A percentile compares a stretch with the other conserved stretches of the same genome.
phyloP scores from a whole-genome alignment of 208 protist genomes.

The Acanthamoeba castellanii region DNA sequence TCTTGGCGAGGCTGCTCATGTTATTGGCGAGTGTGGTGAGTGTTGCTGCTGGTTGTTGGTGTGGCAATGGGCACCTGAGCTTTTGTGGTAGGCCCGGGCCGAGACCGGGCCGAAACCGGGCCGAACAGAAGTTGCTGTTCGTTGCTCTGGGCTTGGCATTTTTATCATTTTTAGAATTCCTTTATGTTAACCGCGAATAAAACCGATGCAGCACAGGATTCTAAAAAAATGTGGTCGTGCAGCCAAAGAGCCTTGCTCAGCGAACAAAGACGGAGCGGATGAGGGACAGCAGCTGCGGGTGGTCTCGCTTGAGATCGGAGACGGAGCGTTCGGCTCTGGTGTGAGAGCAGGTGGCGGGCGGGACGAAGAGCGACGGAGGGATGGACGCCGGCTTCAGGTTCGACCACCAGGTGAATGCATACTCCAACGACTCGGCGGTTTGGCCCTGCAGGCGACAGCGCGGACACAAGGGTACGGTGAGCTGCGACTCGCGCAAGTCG shows the following conservation, averaged over 20 bases:
- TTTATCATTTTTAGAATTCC: no score
- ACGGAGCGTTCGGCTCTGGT: neutral
- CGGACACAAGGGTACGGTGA: neutral
- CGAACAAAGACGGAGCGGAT: neutral
- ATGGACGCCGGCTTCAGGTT: neutral
- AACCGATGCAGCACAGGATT: no score
- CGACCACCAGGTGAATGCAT: neutral
- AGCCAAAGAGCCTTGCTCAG: no score
- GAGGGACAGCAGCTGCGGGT: neutral
- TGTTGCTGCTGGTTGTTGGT: neutral
- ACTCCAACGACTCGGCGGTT: neutral
- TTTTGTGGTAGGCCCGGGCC: neutral
- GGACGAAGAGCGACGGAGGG: neutral
- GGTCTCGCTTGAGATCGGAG: neutral
- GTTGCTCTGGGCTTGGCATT: neutral
- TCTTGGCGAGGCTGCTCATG: conserved; percentile 1
- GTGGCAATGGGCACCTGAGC: neutral
- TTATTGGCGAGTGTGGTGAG: neutral
- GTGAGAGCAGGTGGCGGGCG: neutral
- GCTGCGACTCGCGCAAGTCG: neutral
- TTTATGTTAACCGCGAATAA: no score
- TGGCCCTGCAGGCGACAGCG: neutral
- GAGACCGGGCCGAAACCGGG: no score
- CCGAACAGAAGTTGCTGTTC: neutral
- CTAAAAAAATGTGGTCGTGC: no score